Conservation (phyloP, 1,284 basidiomycete species). For the Leccinum brunneo-olivaceum region DNA sequence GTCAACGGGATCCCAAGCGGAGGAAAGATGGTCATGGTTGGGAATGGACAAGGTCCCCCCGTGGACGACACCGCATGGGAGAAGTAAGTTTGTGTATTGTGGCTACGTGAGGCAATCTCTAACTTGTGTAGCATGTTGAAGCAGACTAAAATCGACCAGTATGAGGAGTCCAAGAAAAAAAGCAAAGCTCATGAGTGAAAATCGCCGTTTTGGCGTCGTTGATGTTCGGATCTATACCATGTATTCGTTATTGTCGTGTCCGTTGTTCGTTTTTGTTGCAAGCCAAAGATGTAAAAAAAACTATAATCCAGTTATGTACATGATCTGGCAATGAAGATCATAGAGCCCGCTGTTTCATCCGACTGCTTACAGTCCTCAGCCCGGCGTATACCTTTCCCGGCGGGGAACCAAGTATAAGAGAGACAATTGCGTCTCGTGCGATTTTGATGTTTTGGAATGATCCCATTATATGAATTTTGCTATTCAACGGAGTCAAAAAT, state of each 20-base stretch:
- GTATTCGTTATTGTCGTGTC: slow-evolving; percentile 1
- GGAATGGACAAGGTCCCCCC: slow-evolving; percentile 53
- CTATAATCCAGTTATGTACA: slow-evolving; percentile 7
- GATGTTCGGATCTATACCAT: neutral
- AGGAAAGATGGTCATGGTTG: slow-evolving; percentile 65
- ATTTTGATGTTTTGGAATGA: slow-evolving; percentile 97
- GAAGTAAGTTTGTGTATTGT: slow-evolving; percentile 42
- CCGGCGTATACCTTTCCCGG: slow-evolving; percentile 96
- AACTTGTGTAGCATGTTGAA: slow-evolving; percentile 32
- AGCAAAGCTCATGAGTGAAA: slow-evolving; percentile 16
- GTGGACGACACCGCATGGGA: slow-evolving; percentile 48
- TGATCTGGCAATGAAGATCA: slow-evolving; percentile 26
- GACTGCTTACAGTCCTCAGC: slow-evolving; percentile 82
- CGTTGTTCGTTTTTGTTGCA: slow-evolving; percentile 1
- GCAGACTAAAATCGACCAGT: slow-evolving; percentile 46
- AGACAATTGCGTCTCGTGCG: slow-evolving; percentile 92
- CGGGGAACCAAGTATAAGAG: slow-evolving; percentile 90
- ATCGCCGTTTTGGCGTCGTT: neutral
- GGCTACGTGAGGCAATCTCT: slow-evolving; percentile 10
- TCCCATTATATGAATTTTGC: slow-evolving; percentile 91
- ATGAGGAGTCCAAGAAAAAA: slow-evolving; percentile 37
- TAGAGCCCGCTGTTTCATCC: slow-evolving; percentile 86
- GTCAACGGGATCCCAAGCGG: slow-evolving; percentile 63
- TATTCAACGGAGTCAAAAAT: slow-evolving; percentile 26
- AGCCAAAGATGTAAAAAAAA: too few species aligned